Percentiles rank a stretch among this genome's conserved stretches.
Conservation (phyloP, 208 protist genomes). For the Phytomonas sp. region DNA sequence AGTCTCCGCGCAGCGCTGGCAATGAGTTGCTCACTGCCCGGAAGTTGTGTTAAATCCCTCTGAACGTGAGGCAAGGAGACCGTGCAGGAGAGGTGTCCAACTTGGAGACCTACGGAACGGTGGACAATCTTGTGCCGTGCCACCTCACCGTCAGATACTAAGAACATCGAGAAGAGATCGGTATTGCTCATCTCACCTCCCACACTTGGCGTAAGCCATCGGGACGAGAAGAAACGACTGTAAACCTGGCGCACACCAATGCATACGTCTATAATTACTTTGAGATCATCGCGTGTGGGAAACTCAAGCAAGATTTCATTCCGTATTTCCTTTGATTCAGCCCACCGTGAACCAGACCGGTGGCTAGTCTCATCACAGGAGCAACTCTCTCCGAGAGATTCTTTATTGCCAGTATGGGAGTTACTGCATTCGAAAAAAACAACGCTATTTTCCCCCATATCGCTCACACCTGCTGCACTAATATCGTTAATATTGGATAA, state of each 20-base stretch:
- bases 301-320: constrained; percentile 42
- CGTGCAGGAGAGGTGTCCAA: constrained; percentile 47
- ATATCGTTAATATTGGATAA: background rate
- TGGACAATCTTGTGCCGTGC: constrained; percentile 42
- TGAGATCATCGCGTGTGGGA: constrained; percentile 42
- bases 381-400: background rate
- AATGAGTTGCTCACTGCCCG: constrained; percentile 11
- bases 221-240: constrained; percentile 33
- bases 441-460: background rate
- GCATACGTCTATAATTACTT: constrained; percentile 49
- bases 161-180: constrained; percentile 31
- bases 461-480: background rate
- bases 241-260: constrained; percentile 42
- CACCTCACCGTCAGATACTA: constrained; percentile 42
- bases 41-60: constrained; percentile 23
- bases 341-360: background rate
- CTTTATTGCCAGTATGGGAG: background rate
- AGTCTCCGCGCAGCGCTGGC: constrained; percentile 19
- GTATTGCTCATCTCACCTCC: constrained; percentile 6
- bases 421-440: background rate
- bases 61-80: constrained; percentile 31
- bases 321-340: background rate
- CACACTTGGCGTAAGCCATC: constrained; percentile 47
- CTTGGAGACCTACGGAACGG: constrained; percentile 44
- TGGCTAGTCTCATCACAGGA: background rate